phyloP scores from a whole-genome alignment of 148 eudicot species.

The Vaccinium vitisidaea region DNA sequence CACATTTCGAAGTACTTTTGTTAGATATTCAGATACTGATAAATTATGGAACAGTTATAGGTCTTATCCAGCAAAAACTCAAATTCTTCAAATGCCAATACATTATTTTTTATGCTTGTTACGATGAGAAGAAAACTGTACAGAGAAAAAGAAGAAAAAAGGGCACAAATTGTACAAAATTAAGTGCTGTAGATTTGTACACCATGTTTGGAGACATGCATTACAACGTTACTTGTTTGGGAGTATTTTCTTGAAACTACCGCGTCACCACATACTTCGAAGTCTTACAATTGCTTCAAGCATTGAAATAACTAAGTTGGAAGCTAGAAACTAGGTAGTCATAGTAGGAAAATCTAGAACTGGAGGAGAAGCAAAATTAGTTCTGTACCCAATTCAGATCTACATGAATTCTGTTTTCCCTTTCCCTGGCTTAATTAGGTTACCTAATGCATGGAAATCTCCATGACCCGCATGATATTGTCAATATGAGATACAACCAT shows the following conservation, averaged over 20 bases:
- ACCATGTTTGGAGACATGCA: background rate
- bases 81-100: background rate
- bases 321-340: background rate
- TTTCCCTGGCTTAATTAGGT: background rate
- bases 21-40: background rate
- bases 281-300: background rate
- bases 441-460: background rate
- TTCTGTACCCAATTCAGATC: background rate
- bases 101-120: background rate
- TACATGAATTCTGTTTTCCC: background rate
- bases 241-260: background rate
- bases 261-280: background rate
- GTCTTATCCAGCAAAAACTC: background rate
- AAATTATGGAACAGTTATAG: background rate
- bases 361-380: background rate
- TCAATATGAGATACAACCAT: background rate
- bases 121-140: background rate
- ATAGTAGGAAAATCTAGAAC: background rate
- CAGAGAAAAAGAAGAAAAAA: background rate
- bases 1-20: background rate
- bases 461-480: background rate
- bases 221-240: background rate
- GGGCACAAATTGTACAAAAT: background rate
- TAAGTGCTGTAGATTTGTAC: background rate
- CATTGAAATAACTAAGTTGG: background rate